Percentiles rank a stretch among this genome's conserved stretches.
Conservation (phyloP, 2,329 filamentous ascomycete species). For the Tolypocladium endophyticum region DNA sequence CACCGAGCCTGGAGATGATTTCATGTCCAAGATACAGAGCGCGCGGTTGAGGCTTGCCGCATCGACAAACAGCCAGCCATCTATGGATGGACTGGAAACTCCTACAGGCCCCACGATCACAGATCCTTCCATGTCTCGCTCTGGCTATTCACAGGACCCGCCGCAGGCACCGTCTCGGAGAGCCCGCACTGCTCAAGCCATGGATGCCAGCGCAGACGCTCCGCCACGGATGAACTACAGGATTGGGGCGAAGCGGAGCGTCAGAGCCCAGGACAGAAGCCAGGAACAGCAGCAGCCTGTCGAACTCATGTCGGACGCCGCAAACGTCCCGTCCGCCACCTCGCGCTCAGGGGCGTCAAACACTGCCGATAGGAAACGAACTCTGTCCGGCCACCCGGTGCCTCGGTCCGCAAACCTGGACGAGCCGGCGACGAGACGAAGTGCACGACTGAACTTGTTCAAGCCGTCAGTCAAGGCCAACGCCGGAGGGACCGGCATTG, state of each 20-base stretch:
- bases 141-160: constrained; percentile 26
- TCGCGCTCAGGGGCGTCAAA: constrained; percentile 25
- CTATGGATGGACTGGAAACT: constrained; percentile 53
- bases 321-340: constrained; percentile 24
- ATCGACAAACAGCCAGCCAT: constrained; percentile 23
- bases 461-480: constrained; percentile 60
- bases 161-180: constrained; percentile 43
- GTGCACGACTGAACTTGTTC: constrained; percentile 59
- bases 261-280: constrained; percentile 24
- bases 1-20: constrained; percentile 39
- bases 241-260: constrained; percentile 32
- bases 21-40: constrained; percentile 45
- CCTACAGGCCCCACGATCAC: constrained; percentile 27
- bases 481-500: constrained; percentile 43
- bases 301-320: constrained; percentile 32
- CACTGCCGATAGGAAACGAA: constrained; percentile 68
- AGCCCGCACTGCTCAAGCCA: constrained; percentile 40
- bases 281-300: constrained; percentile 11
- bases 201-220: constrained; percentile 43
- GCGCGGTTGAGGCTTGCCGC: constrained; percentile 35
- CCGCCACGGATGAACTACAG: constrained; percentile 56
- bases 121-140: constrained; percentile 13
- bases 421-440: constrained; percentile 55
- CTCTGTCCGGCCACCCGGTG: constrained; percentile 73
- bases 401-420: constrained; percentile 40